Evolutionary conservation across 768 basidiomycete species (phyloP), one percentile per base, ranked within the genome.

Genomic region (Tricholoma flavovirens): DNA sequence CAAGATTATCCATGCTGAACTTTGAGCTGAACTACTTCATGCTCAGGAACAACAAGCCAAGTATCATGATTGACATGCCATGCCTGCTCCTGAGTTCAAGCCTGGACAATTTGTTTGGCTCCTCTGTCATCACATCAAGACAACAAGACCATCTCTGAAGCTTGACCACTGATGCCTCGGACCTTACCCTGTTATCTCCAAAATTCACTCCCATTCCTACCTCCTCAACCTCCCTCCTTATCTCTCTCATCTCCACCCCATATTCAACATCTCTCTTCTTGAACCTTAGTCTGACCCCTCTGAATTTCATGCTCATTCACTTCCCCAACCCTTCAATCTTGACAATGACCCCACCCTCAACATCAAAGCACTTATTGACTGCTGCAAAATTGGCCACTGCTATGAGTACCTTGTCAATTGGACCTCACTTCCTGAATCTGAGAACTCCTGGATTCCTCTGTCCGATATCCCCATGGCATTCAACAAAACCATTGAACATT

Each of bases 61-160:
- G 21, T 68, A 67, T 40, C 71, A 69, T 59, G 59, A 77, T 55
- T 32, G 60, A 26, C 58, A 64, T 5, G 56, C 57, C 24, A 22
- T 62, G 2, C 66, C 67, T 2, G 55, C 64, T 1, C 75, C 72
- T 0, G 40, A 65, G 5, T 69, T 69, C 56, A n/a, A 70, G 43
- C 60, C 57, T 5, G 73, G 64, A 42, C 61, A 75, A n/a, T 59
- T 77, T 15, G 73, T 77, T n/a, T 77, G 73, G 72, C 58, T 77
- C 4, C 64, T 73, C 1, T 61, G 62, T 10, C 63, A 62, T n/a
- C 71, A 77, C 58, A 73, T 78, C 60, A 66, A 65, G 19, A 77
- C 76, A 8, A 72, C 66, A n/a, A 63, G 73, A 12, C 75, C 75
- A 2, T 71, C 73, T 2, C 51, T 63, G 32, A 78, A 78, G 59